Evolutionary conservation across 208 protist species (phyloP).

Genomic region (Leishmania tarentolae): DNA sequence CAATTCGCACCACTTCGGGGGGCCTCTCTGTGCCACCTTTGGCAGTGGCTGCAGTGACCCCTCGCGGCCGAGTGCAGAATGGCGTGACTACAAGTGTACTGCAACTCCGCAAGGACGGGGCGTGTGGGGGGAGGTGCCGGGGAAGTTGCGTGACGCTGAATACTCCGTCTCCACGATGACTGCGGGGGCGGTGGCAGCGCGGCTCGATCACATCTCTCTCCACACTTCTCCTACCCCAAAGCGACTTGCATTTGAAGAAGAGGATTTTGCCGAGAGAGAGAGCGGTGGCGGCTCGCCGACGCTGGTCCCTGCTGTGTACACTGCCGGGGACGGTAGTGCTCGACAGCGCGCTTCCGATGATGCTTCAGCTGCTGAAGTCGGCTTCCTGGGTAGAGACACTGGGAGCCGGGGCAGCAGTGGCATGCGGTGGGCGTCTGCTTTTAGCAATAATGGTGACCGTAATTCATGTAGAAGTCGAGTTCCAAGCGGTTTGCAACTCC

Average conservation of each 20-base stretch:
- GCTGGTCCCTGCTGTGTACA: neutral
- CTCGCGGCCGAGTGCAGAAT: neutral
- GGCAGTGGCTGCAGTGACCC: neutral
- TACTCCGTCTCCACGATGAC: neutral
- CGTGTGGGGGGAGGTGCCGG: neutral
- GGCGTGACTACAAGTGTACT: neutral
- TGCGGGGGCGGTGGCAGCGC: conserved; percentile 19
- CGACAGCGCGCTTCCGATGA: neutral
- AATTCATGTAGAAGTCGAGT: neutral
- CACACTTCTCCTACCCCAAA: conserved; percentile 74
- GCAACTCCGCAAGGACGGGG: conserved; percentile 12
- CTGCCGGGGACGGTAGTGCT: neutral
- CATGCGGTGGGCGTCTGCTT: neutral
- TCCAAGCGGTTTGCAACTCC: conserved; percentile 45
- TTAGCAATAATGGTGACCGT: neutral
- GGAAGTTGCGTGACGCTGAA: neutral
- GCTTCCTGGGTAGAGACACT: neutral
- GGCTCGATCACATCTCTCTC: conserved; percentile 36
- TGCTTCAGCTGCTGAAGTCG: neutral
- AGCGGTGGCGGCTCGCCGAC: neutral
- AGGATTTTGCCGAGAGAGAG: conserved; percentile 8
- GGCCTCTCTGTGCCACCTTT: neutral
- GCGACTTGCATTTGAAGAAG: conserved; percentile 59
- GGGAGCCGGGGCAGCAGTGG: neutral
- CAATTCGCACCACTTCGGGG: neutral